These are phyloP conservation scores for Lyophyllum semitale DNA, from an alignment of 768 basidiomycete genomes.

Conservation along the genomic window DNA sequence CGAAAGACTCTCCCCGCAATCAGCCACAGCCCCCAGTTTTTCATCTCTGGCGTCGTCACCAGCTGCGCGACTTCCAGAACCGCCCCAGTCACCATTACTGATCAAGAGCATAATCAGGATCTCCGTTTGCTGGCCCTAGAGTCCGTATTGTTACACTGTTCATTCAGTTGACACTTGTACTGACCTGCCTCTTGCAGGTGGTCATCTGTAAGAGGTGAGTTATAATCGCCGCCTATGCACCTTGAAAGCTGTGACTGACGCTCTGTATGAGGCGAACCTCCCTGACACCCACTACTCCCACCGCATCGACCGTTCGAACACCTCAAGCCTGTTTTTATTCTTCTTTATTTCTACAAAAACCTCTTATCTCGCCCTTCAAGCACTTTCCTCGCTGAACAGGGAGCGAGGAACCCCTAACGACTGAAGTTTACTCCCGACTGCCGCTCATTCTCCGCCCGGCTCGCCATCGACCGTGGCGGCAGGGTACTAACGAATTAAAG, in stretches of 20 bases:
- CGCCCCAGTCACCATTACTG: slow-evolving; percentile 61
- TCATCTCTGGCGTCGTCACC: slow-evolving; percentile 21
- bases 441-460: slow-evolving; percentile 69
- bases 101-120: slow-evolving; percentile 76
- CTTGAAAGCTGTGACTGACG: slow-evolving; percentile 17
- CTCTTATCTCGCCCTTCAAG: slow-evolving; percentile 42
- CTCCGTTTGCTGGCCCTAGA: slow-evolving; percentile 81
- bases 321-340: slow-evolving; percentile 13
- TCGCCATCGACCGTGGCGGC: slow-evolving; percentile 69
- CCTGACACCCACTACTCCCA: slow-evolving; percentile 51
- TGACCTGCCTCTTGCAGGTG: slow-evolving; percentile 51
- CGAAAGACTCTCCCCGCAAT: slow-evolving; percentile 8
- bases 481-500: slow-evolving; percentile 13
- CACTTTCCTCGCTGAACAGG: slow-evolving; percentile 66
- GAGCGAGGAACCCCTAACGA: slow-evolving; percentile 68
- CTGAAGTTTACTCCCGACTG: slow-evolving; percentile 52
- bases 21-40: neutral
- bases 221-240: slow-evolving; percentile 8
- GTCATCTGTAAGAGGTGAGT: slow-evolving; percentile 75
- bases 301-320: slow-evolving; percentile 12
- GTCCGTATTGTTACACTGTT: slow-evolving; percentile 43
- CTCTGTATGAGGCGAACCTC: slow-evolving; percentile 67
- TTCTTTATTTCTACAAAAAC: slow-evolving; percentile 18
- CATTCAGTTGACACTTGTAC: slow-evolving; percentile 12
- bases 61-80: slow-evolving; percentile 41